phyloP scores from a whole-genome alignment of 768 basidiomycete species.

The Pleurotus tuber-regium region DNA sequence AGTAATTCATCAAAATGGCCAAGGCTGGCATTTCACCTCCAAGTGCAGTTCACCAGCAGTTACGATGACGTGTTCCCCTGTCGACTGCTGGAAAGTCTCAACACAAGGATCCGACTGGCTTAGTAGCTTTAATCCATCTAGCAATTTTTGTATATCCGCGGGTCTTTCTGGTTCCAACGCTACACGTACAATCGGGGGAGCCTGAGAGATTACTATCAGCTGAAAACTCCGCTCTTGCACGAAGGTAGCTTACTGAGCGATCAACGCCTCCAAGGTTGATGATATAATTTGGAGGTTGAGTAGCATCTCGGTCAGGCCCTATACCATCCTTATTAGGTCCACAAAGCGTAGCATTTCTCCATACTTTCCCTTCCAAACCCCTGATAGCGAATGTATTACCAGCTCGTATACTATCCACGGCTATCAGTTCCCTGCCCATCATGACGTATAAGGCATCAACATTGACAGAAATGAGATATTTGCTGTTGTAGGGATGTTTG shows the following conservation, averaged over 20 bases:
- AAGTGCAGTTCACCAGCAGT: constrained; percentile 95
- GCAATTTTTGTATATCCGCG: constrained; percentile 85
- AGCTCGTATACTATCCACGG: constrained; percentile 78
- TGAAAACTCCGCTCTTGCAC: not conserved
- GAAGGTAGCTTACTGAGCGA: constrained; percentile 48
- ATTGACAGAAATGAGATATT: constrained; percentile 56
- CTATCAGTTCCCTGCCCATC: constrained; percentile 96
- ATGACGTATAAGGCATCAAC: constrained; percentile 86
- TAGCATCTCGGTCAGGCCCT: constrained; percentile 27
- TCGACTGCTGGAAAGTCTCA: constrained; percentile 95
- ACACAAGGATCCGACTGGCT: constrained; percentile 97
- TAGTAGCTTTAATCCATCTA: constrained; percentile 83
- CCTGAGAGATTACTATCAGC: constrained; percentile 37
- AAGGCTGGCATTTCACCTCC: constrained; percentile 54
- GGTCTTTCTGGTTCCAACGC: constrained; percentile 85
- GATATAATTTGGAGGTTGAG: constrained; percentile 47
- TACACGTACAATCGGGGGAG: constrained; percentile 90
- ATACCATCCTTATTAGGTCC: constrained; percentile 50
- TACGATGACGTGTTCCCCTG: constrained; percentile 95
- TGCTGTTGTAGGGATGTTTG: constrained; percentile 63
- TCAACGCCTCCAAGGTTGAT: constrained; percentile 78
- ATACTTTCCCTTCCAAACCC: constrained; percentile 87
- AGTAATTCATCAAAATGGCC: not conserved
- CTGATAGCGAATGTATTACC: constrained; percentile 94
- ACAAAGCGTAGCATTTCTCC: constrained; percentile 89